phyloP scores from a whole-genome alignment of 257 asterid species.

The Solanum piurae region DNA sequence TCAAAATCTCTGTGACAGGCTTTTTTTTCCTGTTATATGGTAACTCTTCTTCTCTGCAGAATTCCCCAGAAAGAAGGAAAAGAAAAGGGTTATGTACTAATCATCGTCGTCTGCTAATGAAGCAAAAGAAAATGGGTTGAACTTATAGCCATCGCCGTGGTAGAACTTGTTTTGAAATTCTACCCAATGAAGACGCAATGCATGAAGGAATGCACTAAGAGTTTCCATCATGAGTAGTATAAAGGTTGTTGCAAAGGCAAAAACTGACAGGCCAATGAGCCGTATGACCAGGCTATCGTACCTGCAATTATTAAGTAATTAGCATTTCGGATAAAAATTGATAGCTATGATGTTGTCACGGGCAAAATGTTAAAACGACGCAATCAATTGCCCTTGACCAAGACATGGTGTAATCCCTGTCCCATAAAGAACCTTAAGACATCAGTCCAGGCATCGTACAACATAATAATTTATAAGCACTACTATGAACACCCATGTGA shows the following conservation, averaged over 20 bases:
- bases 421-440: background rate
- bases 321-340: background rate
- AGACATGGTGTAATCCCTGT: background rate
- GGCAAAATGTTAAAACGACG: background rate
- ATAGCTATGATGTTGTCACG: background rate
- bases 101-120: conserved; percentile 45
- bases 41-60: conserved; percentile 12
- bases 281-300: conserved; percentile 63
- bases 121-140: conserved; percentile 72
- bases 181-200: conserved; percentile 94
- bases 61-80: conserved; percentile 4
- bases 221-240: conserved; percentile 92
- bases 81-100: conserved; percentile 9
- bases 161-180: conserved; percentile 88
- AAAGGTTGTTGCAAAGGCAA: conserved; percentile 78
- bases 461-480: background rate
- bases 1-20: background rate
- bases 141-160: conserved; percentile 83
- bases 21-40: conserved; percentile 6
- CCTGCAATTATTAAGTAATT: conserved; percentile 30
- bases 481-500: background rate
- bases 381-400: background rate
- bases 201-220: conserved; percentile 91
- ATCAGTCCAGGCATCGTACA: background rate
- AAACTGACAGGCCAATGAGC: conserved; percentile 60